Evolutionary conservation across 345 rosid species (phyloP), one percentile per base, ranked within the genome.

Genomic region (Eucalyptus caleyi): DNA sequence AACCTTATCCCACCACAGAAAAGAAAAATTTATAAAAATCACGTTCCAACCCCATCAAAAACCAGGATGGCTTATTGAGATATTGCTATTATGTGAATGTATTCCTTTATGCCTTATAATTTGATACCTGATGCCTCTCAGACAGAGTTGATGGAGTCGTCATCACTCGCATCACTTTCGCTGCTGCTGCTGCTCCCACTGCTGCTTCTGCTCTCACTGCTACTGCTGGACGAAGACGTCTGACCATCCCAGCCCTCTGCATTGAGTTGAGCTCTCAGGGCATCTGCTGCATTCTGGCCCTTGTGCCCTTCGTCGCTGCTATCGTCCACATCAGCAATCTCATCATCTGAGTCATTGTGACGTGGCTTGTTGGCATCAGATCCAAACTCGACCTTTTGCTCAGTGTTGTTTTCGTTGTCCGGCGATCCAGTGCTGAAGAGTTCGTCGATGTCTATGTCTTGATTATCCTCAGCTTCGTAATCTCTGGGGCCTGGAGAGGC

Each of bases 251-350:
- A 89, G 65, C 83, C 94, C 50, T 92, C 94, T 15, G 93, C 94
- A 92, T 95, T 95, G 89, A 96, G 97, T 94, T 96, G 98, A 21
- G 98, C 97, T 93, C 96, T 93, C 10, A 96, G 97, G 32, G 98
- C 98, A 93, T 97, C 98, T n/a, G 99, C 98, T 24, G 98, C 98
- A 92, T 96, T 97, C 5, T 93, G 95, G 40, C 98, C 97, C 90
- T 88, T 94, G 37, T 92, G 93, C 51, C 89, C 98, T 89, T 96
- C 97, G 59, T 97, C 97, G 1, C 94, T 97, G 37, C 95, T 90
- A 90, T 92, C 96, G 50, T 97, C 99, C 83, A 97, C 98, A 88
- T 97, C 98, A 65, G 99, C 98, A 87, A 96, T 97, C 94, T 97
- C 99, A 32, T 97, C 98, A 87, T 93, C 96, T 7, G 92, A 89